Evolutionary conservation across 352 stramenopile genomes (phyloP), one percentile per base, ranked within the genome.

Genomic region (Globisporangium splendens): DNA sequence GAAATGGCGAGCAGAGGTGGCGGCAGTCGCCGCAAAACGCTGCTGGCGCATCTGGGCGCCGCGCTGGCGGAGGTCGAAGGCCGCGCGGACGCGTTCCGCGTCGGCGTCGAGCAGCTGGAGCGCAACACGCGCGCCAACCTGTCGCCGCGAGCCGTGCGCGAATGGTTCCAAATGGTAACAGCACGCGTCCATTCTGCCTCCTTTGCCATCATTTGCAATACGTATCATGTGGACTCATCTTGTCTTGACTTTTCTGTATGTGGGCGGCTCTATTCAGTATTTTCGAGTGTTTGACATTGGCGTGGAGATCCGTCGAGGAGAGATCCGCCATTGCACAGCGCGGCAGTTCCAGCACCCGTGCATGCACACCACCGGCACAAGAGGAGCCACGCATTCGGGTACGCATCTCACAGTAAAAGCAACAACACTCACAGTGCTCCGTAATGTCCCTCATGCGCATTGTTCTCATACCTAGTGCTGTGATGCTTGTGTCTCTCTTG

Each of bases 231-330:
- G 28, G 28, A 35, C 28, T 35, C 28, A 35, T 35, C 53, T 13
- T 5, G 1, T 56, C 5, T n/a, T 38, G 15, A 20, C n/a, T 8
- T 33, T 24, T 49, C 13, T 59, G 15, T 21, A 17, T 61, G 7
- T 43, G 12, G 12, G 3, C 61, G 20, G 0, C 17, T 20, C 10
- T 43, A 28, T 44, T 55, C 48, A 87, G 80, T 93, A 88, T 54
- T 54, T 93, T 21, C 81, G 81, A 14, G 65, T 88, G 35, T 62
- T 84, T 33, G 83, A 93, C 39, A 24, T 91, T 6, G 72, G 68
- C 8, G 69, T 93, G 5, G 68, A 90, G 65, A 78, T 91, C 43
- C 81, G 83, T n/a, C 79, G 83, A 11, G 83, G 81, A 5, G 83
- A 93, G 62, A 68, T 86, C 48, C 77, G 83, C 28, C 83, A 93